A percentile compares a stretch with the other conserved stretches of the same genome.
Evolutionary conservation across 2,329 filamentous ascomycete species (phyloP).

Genomic region (Microsporum audouinii): DNA sequence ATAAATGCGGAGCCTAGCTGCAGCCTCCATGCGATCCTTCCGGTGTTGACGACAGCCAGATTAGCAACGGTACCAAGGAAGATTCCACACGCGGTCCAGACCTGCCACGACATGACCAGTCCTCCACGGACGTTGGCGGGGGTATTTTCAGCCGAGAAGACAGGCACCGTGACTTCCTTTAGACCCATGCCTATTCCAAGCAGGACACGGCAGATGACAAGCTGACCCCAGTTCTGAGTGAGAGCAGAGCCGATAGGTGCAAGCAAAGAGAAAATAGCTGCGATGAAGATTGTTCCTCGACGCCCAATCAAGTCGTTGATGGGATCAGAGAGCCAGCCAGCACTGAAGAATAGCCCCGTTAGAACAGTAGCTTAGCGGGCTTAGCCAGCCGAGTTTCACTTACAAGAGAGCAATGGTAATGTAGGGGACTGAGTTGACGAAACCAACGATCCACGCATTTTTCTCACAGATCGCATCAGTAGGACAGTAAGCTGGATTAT

Average conservation of each 20-base stretch:
- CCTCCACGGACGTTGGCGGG: constrained; percentile 45
- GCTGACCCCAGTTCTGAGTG: constrained; percentile 48
- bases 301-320: constrained; percentile 49
- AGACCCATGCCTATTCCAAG: constrained; percentile 53
- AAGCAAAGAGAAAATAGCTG: constrained; percentile 53
- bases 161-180: constrained; percentile 46
- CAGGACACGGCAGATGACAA: constrained; percentile 45
- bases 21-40: constrained; percentile 51
- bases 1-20: constrained; percentile 55
- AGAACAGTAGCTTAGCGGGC: constrained; percentile 38
- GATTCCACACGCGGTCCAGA: constrained; percentile 47
- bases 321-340: constrained; percentile 57
- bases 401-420: constrained; percentile 40
- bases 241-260: constrained; percentile 55
- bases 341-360: constrained; percentile 44
- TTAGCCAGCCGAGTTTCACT: constrained; percentile 38
- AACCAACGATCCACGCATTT: constrained; percentile 48
- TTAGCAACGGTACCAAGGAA: constrained; percentile 58
- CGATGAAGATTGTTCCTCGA: constrained; percentile 53
- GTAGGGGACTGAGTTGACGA: constrained; percentile 48
- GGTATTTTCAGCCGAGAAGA: constrained; percentile 46
- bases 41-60: constrained; percentile 49
- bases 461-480: constrained; percentile 21
- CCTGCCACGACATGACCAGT: constrained; percentile 45
- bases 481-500: constrained; percentile 25